Evolutionary conservation across 2,329 filamentous ascomycete genomes (phyloP), one percentile per base, ranked within the genome.

Genomic region (Didymella lethalis): DNA sequence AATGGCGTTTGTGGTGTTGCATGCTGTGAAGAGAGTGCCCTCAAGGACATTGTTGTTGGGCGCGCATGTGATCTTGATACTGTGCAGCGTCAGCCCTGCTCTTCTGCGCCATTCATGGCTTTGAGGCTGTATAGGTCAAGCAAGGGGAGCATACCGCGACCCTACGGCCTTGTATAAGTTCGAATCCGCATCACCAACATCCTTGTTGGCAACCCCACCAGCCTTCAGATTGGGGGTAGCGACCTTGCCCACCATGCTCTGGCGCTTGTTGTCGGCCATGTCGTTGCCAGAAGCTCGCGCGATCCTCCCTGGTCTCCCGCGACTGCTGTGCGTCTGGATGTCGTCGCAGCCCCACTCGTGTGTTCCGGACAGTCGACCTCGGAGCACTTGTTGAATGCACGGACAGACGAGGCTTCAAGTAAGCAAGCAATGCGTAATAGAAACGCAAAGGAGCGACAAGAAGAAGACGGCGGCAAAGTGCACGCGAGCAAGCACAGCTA

Each of bases 1-100:
- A 66, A 89, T 79, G 57, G 88, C 78, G 66, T 87, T 87, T 56
- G 85, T 85, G 66, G 85, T 79, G 26, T 85, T 85, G 72, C 84
- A 85, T 45, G 84, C 85, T 28, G 86, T 87, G 75, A 86, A 88
- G 57, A 89, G 80, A 18, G 81, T 86, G 67, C 87, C 87, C 74
- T 89, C 86, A 59, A 86, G 77, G 25, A 81, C 83, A 43, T 81
- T 80, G 51, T 82, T 77, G 54, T 79, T 81, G 28, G 81, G 76
- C 16, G 81, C 79, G 49, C 85, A 87, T 55, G 81, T 86, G 64
- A 89, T 75, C 65, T 84, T 86, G 69, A 88, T 79, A 58, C 86
- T 88, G 72, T 36, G 23, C 29, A 36, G 50, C 44, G 62, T 73
- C 47, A 73, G 69, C 48, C 23, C 32, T 25, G 34, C 38, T 43